Percentiles rank a stretch among this genome's conserved stretches.
These are phyloP conservation scores for Evernia prunastri DNA, from an alignment of 495 filamentous ascomycete species.

Conservation along the genomic window DNA sequence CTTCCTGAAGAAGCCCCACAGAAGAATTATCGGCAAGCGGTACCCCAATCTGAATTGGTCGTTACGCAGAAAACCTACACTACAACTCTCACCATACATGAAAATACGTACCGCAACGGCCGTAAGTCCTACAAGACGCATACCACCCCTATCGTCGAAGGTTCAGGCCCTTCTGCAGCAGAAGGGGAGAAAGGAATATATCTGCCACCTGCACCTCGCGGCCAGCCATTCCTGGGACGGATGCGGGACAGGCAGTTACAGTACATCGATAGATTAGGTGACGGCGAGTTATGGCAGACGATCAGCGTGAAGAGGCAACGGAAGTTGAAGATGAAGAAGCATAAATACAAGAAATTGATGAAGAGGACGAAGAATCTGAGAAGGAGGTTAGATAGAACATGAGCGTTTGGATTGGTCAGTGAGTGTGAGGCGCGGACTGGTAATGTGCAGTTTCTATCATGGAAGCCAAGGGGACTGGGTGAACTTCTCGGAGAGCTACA, in stretches of 20 bases:
- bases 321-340: conserved; percentile 99
- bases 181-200: neutral
- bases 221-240: conserved; percentile 18
- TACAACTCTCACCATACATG: conserved; percentile 73
- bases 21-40: conserved; percentile 22
- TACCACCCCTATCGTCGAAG: conserved; percentile 21
- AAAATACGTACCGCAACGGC: conserved; percentile 64
- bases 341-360: conserved; percentile 99
- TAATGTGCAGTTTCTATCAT: neutral
- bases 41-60: conserved; percentile 23
- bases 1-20: conserved; percentile 9
- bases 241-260: conserved; percentile 18
- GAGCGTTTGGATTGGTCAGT: conserved; percentile 11
- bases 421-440: neutral
- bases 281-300: conserved; percentile 41
- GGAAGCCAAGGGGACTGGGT: neutral
- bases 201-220: conserved; percentile 12
- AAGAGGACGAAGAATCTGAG: conserved; percentile 81
- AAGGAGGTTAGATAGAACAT: conserved; percentile 68
- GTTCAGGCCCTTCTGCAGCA: neutral
- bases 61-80: conserved; percentile 57
- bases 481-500: neutral
- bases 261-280: conserved; percentile 13
- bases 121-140: conserved; percentile 50
- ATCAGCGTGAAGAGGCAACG: conserved; percentile 85